Conservation (phyloP, 306 rosid genomes). For the Casuarina equisetifolia region DNA sequence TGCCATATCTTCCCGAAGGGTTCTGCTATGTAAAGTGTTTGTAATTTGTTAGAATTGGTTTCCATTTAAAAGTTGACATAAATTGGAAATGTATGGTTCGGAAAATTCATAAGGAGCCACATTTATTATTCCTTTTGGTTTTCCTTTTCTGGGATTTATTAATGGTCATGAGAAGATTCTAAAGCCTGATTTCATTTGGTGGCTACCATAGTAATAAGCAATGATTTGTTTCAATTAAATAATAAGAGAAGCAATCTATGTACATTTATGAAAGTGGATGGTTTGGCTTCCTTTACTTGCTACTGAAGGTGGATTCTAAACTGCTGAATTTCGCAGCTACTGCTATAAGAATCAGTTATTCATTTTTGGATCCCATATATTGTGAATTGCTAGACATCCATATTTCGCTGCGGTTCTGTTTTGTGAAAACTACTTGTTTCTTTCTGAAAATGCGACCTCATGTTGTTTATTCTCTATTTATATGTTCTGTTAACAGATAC, state of each 20-base stretch:
- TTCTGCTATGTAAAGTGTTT: not conserved
- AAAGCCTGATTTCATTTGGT: not conserved
- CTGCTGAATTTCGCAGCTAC: not conserved
- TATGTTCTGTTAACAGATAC: constrained; percentile 56
- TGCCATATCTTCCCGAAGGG: not conserved
- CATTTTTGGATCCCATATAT: not conserved
- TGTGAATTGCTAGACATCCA: constrained; percentile 51
- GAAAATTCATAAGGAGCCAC: not conserved
- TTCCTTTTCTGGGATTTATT: not conserved
- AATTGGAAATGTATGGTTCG: not conserved
- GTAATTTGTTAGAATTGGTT: not conserved
- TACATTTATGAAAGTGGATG: not conserved
- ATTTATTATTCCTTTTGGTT: not conserved
- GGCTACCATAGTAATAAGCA: too few relatives aligned
- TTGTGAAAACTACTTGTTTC: not conserved
- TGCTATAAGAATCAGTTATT: not conserved
- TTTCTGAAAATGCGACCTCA: not conserved
- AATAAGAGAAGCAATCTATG: not conserved
- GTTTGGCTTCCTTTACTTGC: not conserved
- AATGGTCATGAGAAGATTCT: not conserved
- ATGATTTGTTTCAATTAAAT: not conserved
- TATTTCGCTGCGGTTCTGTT: not conserved
- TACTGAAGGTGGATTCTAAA: not conserved
- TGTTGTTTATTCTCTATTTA: not conserved
- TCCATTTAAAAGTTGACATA: not conserved